Conservation (phyloP, 2,329 filamentous ascomycete genomes). For the Orbilia oligospora region DNA sequence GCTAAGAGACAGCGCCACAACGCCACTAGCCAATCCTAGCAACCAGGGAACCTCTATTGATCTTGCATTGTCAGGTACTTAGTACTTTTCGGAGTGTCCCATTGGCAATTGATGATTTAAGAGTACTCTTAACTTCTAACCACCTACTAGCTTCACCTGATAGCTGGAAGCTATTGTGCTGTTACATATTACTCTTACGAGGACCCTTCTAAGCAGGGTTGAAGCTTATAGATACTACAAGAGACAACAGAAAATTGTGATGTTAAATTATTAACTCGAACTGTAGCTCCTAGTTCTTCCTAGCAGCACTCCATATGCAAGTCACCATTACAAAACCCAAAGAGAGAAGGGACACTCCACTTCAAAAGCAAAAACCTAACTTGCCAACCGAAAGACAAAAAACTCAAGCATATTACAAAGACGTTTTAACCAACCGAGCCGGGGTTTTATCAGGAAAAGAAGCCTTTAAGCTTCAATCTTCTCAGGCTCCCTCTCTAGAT, state of each 20-base stretch:
- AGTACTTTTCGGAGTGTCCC: no score
- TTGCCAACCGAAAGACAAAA: neutral
- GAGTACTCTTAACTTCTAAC: no score
- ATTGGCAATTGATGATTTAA: no score
- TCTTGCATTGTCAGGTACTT: no score
- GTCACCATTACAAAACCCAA: neutral
- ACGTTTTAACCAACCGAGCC: neutral
- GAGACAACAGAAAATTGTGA: no score
- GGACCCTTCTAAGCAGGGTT: no score
- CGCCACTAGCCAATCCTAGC: no score
- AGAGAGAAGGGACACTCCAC: neutral
- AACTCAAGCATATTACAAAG: neutral
- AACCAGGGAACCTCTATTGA: no score
- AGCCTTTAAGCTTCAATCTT: constrained; percentile 17
- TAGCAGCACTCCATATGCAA: neutral
- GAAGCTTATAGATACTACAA: no score
- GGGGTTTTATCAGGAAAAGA: neutral
- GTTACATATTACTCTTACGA: no score
- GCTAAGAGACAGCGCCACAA: neutral
- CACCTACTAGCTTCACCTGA: no score
- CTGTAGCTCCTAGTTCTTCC: neutral
- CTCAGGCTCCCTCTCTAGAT: neutral
- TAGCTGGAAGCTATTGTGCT: no score
- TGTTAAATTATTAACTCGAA: neutral
- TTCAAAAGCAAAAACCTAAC: neutral